Conservation (phyloP, 768 basidiomycete genomes). For the Phaeolepiota aurea region DNA sequence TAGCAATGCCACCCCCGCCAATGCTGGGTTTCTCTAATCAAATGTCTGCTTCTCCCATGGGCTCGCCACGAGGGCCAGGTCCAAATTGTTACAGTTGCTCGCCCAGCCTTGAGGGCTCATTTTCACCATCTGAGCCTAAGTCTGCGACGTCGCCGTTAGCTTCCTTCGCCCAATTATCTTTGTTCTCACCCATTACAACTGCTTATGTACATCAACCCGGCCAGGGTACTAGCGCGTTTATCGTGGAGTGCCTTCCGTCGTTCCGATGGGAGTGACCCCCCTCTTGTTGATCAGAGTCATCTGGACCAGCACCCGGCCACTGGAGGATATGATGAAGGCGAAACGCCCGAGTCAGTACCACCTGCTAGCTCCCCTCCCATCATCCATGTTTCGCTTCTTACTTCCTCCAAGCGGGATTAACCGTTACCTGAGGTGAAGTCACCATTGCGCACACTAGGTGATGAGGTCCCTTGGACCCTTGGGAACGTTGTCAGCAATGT, state of each 20-base stretch:
- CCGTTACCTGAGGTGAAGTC: background rate
- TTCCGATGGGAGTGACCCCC: background rate
- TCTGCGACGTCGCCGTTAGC: constrained; percentile 30
- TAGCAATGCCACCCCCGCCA: too few relatives aligned
- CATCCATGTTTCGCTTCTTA: background rate
- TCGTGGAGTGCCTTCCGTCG: background rate
- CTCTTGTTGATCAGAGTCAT: background rate
- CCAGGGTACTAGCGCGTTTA: too few relatives aligned
- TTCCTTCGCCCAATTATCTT: constrained; percentile 45
- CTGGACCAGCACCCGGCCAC: background rate
- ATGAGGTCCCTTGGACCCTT: too few relatives aligned
- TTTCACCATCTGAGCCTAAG: too few relatives aligned
- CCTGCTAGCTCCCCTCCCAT: constrained; percentile 8
- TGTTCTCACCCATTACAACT: constrained; percentile 26
- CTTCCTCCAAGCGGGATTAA: constrained; percentile 1
- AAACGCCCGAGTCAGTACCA: too few relatives aligned
- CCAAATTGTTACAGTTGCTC: too few relatives aligned
- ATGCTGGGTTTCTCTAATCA: too few relatives aligned
- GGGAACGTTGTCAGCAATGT: background rate
- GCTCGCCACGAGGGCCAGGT: background rate
- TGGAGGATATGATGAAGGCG: too few relatives aligned
- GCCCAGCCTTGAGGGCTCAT: too few relatives aligned
- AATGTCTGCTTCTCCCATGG: background rate
- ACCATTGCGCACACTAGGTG: background rate
- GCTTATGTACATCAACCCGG: too few relatives aligned